phyloP scores from a whole-genome alignment of 2,329 filamentous ascomycete genomes.

The Aspergillus uvarum region DNA sequence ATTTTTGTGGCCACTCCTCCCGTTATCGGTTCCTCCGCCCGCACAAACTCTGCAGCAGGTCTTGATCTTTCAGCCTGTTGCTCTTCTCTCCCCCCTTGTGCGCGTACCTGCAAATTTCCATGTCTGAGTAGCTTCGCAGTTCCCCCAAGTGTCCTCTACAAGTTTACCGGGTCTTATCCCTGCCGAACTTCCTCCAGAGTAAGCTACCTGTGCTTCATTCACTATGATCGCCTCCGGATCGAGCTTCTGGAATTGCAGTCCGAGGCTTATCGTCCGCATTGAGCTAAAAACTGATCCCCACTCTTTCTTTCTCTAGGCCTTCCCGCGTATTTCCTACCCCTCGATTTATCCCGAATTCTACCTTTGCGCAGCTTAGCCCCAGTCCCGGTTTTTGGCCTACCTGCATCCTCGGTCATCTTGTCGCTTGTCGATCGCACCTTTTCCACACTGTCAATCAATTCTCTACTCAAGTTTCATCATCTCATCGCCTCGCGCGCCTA shows the following conservation, averaged over 20 bases:
- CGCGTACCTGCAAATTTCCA: not conserved
- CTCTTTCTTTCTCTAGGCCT: constrained; percentile 11
- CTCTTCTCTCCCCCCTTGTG: not conserved
- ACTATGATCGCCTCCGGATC: not conserved
- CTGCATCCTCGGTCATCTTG: constrained; percentile 2
- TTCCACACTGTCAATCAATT: constrained; percentile 4
- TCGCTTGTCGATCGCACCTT: not conserved
- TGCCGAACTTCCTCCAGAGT: too few species aligned
- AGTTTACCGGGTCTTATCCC: not conserved
- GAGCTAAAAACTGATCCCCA: constrained; percentile 14
- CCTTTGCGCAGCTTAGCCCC: constrained; percentile 4
- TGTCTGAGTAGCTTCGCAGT: not conserved
- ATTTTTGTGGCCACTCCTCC: not conserved
- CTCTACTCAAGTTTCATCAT: constrained; percentile 7
- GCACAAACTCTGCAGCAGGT: not conserved
- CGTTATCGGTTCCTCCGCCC: not conserved
- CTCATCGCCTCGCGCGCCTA: not conserved
- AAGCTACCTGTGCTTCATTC: not conserved
- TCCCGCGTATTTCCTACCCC: constrained; percentile 10
- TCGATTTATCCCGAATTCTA: constrained; percentile 3
- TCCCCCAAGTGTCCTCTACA: not conserved
- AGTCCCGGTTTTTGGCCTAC: not conserved
- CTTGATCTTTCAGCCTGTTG: not conserved
- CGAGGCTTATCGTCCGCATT: constrained; percentile 17
- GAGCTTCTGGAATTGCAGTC: constrained; percentile 6